Evolutionary conservation across 805 yeast species (phyloP), one percentile per base, ranked within the genome.

Genomic region (Ogataea naganishii): DNA sequence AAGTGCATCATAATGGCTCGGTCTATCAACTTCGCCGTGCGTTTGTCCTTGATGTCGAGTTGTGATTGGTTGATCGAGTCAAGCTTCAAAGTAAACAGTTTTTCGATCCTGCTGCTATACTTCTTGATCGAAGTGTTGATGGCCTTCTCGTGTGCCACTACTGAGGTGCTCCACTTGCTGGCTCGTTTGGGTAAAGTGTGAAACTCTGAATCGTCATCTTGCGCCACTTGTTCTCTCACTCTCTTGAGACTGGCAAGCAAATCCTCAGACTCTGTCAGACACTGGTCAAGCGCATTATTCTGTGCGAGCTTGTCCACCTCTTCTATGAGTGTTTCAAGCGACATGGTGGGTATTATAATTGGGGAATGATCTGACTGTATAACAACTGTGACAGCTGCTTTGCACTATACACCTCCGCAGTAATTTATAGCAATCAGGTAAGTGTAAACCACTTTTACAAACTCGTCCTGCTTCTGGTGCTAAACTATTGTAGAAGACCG

Each of bases 1-100:
- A 56, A 34, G 35, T 56, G 58, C 47, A 53, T 44, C 6, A 48
- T 39, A 9, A 56, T 43, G 4, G 60, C 45, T 16, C 55, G 36
- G 17, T 46, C 49, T 27, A 50, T 29, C 5, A 44, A 33, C 26
- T 37, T 38, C 21, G 26, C 33, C 30, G 2, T 12, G 14, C 8
- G 11, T 12, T 23, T 13, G 14, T 28, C 31, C 14, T 30, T 32
- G 10, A 45, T 28, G 13, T 40, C 40, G 14, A 49, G 39, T 3
- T 41, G 32, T 29, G 50, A 46, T 12, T 40, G 41, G 37, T 50
- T 49, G 19, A 50, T 35, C 6, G 41, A 38, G 4, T 44, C 41
- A n/a, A 49, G 21, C 17, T 49, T 43, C 17, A 46, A 38, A 6
- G 32, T 35, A 30, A 50, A 48, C 7, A 43, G 16, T 32, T 46